A percentile compares a stretch with the other conserved stretches of the same genome.
phyloP scores from a whole-genome alignment of 495 filamentous ascomycete species.

The Penicillium longicatenatum region DNA sequence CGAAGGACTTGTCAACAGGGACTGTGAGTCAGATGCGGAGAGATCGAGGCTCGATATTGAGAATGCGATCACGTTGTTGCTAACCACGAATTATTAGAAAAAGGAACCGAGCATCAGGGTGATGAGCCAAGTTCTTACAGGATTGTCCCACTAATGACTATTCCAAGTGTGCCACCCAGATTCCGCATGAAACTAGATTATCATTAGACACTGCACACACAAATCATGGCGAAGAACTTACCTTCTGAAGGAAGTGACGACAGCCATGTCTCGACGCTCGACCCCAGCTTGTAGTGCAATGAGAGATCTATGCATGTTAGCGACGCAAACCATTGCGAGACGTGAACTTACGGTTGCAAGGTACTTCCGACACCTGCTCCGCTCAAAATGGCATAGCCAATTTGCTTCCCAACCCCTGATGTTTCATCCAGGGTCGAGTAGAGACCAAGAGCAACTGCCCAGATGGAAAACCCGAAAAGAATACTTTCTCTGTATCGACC shows the following conservation, averaged over 20 bases:
- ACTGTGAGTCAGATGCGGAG: conserved; percentile 24
- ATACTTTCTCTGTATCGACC: conserved; percentile 57
- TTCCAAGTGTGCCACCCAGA: conserved; percentile 54
- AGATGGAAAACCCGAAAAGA: conserved; percentile 52
- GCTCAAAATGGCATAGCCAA: conserved; percentile 54
- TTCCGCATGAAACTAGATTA: conserved; percentile 51
- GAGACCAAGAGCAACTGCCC: conserved; percentile 54
- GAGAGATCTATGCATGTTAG: conserved; percentile 30
- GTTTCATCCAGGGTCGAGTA: conserved; percentile 53
- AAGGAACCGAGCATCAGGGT: background rate
- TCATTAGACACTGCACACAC: conserved; percentile 14
- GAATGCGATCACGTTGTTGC: conserved; percentile 47
- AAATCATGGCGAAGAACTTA: conserved; percentile 23
- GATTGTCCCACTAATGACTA: conserved; percentile 54
- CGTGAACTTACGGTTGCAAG: conserved; percentile 46
- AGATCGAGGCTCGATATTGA: conserved; percentile 38
- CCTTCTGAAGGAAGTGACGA: conserved; percentile 57
- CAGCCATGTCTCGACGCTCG: conserved; percentile 54
- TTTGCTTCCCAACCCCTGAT: conserved; percentile 53
- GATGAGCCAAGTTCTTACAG: conserved; percentile 33
- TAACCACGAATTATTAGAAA: conserved; percentile 10
- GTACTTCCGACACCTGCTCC: conserved; percentile 57
- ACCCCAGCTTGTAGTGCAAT: conserved; percentile 57
- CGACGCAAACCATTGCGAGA: background rate
- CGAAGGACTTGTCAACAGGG: conserved; percentile 35